Percentiles rank a stretch among this genome's conserved stretches.
Evolutionary conservation across 345 rosid genomes (phyloP).

Genomic region (Bretschneidera sinensis): DNA sequence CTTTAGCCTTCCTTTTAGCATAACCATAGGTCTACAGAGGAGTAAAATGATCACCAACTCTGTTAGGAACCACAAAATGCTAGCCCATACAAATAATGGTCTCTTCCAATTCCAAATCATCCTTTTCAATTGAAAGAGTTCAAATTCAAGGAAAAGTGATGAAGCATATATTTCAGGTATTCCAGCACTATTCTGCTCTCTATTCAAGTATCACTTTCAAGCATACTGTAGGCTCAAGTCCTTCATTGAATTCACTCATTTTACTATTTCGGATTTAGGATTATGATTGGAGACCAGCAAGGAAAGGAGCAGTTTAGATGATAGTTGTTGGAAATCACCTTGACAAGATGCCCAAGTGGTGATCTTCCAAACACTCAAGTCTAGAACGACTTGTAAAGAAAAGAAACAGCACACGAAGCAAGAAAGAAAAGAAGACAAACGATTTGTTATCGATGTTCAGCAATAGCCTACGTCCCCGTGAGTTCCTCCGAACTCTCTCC

Average conservation of each 20-base stretch:
- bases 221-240: slow-evolving; percentile 21
- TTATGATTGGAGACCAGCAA: slow-evolving; percentile 27
- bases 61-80: slow-evolving; percentile 2
- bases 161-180: slow-evolving; percentile 37
- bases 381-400: too few relatives aligned
- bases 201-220: slow-evolving; percentile 25
- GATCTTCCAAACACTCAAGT: too few relatives aligned
- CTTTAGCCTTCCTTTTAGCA: background rate
- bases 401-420: too few relatives aligned
- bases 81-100: slow-evolving; percentile 9
- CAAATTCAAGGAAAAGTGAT: slow-evolving; percentile 22
- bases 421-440: too few relatives aligned
- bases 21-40: slow-evolving; percentile 5
- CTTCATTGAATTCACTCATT: slow-evolving; percentile 24
- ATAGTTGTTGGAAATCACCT: too few relatives aligned
- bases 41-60: slow-evolving; percentile 11
- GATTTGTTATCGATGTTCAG: too few relatives aligned
- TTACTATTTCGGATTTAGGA: slow-evolving; percentile 23
- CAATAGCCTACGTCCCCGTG: too few relatives aligned
- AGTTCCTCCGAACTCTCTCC: too few relatives aligned
- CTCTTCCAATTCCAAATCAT: slow-evolving; percentile 18
- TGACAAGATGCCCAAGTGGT: too few relatives aligned
- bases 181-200: slow-evolving; percentile 30
- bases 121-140: slow-evolving; percentile 5
- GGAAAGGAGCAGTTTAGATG: slow-evolving; percentile 19